Base-by-base conservation (phyloP, 768 basidiomycete species). In the Lentinula aciculospora region DNA sequence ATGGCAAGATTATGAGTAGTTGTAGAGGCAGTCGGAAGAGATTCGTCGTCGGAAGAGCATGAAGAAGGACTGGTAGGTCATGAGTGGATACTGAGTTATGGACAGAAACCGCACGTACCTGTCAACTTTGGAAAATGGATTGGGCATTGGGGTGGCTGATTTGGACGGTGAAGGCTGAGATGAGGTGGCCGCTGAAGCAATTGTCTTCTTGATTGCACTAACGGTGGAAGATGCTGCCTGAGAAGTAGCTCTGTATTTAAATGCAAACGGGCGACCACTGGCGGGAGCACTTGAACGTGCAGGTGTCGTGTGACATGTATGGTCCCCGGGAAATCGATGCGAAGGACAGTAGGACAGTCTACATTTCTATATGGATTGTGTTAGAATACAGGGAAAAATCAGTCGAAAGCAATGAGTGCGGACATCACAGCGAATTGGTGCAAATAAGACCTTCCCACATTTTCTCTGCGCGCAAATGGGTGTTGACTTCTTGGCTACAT, bases 281-380 rank as follows among this genome's bases (percentile, higher is more conserved):
- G 74, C 73, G 39, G 73, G 76, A 51, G 78, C 60, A 31, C 73
- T 72, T 58, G 42, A 49, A 61, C 60, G 49, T 63, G 42, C 32
- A 59, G 32, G 9, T 10, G 67, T 31, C 19, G 66, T 48, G 28
- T 69, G 27, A 64, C 91, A 92, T 53, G 58, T 75, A 61, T 94
- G 92, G 62, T 89, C 85, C 40, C 74, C 74, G 8, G 90, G 86
- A 69, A 91, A 91, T 44, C 92, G 88, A 66, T 94, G 92, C 27
- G 81, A 72, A 0, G 88, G 79, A 66, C 92, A 94, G 66, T 84
- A 94, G 61, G 86, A 84, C 60, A 81, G 72, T 44, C 70, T 77
- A 69, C 92, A 94, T 68, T 78, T 79, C 92, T 94, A 58, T 0
- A 56, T 1, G 19, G 27, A 45, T 42, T 13, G 53, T n/a, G 55